Conservation (phyloP, 192 early-diverging fungal species). For the Backusella macrospora region DNA sequence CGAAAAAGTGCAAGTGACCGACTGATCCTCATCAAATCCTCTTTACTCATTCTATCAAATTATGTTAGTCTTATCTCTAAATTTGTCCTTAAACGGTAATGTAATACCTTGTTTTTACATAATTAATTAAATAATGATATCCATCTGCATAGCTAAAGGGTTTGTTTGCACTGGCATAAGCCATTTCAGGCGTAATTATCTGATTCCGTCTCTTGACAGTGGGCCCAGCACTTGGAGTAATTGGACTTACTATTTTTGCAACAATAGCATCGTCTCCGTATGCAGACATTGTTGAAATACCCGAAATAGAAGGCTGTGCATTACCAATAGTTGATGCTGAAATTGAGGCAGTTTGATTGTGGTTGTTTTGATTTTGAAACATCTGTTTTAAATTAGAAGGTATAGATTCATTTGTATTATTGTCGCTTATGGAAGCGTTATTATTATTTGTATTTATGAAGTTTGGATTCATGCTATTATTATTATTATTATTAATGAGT, state of each 20-base stretch:
- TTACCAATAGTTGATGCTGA: neutral
- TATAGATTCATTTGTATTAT: neutral
- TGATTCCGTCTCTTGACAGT: slow-evolving; percentile 25
- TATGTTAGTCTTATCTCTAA: neutral
- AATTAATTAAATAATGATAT: slow-evolving; percentile 86
- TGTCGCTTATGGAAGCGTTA: neutral
- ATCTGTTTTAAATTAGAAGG: neutral
- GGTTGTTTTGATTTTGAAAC: neutral
- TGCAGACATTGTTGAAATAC: slow-evolving; percentile 22
- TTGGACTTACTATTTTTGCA: slow-evolving; percentile 23
- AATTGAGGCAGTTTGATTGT: neutral
- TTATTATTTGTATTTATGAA: neutral
- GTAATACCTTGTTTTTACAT: slow-evolving; percentile 58
- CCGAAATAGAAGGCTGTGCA: neutral
- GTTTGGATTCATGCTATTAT: neutral
- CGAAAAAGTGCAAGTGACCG: slow-evolving; percentile 88
- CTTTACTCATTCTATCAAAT: slow-evolving; percentile 74
- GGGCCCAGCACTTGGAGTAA: slow-evolving; percentile 2
- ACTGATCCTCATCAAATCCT: slow-evolving; percentile 87
- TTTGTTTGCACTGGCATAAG: slow-evolving; percentile 78
- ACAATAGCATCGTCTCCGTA: slow-evolving; percentile 26
- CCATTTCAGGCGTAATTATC: slow-evolving; percentile 59
- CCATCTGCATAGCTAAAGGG: slow-evolving; percentile 92
- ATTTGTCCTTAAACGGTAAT: neutral
- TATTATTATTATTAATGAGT: neutral